Base-by-base conservation (phyloP, 1,139 yeast species). In the Candida buenavistaensis region DNA sequence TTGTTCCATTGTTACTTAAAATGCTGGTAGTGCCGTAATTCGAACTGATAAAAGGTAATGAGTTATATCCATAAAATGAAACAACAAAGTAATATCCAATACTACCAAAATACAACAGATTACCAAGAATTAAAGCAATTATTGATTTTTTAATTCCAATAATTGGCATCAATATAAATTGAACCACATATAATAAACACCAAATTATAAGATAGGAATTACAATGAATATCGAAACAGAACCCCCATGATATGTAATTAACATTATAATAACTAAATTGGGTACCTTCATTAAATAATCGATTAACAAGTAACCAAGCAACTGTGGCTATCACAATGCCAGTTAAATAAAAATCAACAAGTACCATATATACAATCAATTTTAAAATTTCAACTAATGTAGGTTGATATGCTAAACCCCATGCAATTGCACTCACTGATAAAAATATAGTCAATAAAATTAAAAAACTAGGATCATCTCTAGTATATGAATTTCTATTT, bases 211-310 rank as follows among this genome's bases (percentile, higher is more conserved):
- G 64, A 51, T 87, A 89, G 23, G 96, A 78, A 58, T 89, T 89
- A 62, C 96, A 88, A 58, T 89, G 97, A 16, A 89, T 82, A 54
- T 89, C 97, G 57, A 89, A 89, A 60, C 97, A 88, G 55, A 87
- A 89, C 0, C 92, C 90, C 96, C 96, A 89, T 53, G 88, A 96
- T 32, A 89, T 70, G 44, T 79, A 77, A 36, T 78, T 78, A 28
- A 75, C 72, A 35, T 54, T 60, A 41, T 58, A 58, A 32, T 43
- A 47, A 16, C 44, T 44, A 21, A 50, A 21, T 4, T 76, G 74
- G 45, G 72, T 59, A n/a, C 63, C 48, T 37, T 56, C 55, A 39
- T 64, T 67, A 46, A 87, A 72, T 41, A 85, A 68, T 47, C 72
- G 72, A 53, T 84, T 85, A 21, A 88, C 80, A 26, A 84, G 53